Base-by-base conservation (phyloP, 2,329 filamentous ascomycete genomes). In the Aspergillus proliferans region DNA sequence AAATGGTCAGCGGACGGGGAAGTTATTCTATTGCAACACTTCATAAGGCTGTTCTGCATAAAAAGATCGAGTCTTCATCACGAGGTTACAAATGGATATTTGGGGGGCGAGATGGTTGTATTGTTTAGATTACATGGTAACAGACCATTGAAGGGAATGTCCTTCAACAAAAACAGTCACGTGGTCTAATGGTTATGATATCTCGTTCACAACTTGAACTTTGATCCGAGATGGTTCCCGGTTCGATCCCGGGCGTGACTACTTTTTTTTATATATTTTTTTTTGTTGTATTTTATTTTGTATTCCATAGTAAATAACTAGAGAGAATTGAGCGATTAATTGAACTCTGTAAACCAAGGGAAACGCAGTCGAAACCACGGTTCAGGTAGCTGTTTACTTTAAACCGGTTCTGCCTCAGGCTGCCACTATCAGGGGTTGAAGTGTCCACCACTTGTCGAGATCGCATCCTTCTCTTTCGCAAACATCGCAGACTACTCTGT, bases 131-230 rank as follows among this genome's bases (percentile, higher is more conserved):
- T 12, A 4, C 0, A 30, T 6, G 5, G 10, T 30, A 5, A 36
- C 6, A 36, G 14, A 36, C 0, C n/a, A 36, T 7, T 19, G 10
- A 6, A 21, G 18, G 38, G 1, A 21, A 1, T 40, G 18, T n/a
- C 5, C 5, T 3, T n/a, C 43, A 43, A 4, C n/a, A 26, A 14
- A 43, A 15, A 3, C 34, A 60, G 54, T 61, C 48, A 49, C 55
- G 55, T 67, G 65, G 64, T 66, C 63, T 68, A 68, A 65, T 67
- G 63, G 65, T 67, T 64, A 67, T 67, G 65, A 67, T 67, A 62
- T 67, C 64, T 66, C 64, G 63, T 66, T 67, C 64, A 67, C 65
- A 67, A 9, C 52, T 57, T 51, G 52, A 49, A 56, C 53, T 41
- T 51, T 56, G 53, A 56, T 63, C 64, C 64, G 63, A 66, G 64